Base-by-base conservation (phyloP, 805 yeast species). In the Suhomyces pyralidae region DNA sequence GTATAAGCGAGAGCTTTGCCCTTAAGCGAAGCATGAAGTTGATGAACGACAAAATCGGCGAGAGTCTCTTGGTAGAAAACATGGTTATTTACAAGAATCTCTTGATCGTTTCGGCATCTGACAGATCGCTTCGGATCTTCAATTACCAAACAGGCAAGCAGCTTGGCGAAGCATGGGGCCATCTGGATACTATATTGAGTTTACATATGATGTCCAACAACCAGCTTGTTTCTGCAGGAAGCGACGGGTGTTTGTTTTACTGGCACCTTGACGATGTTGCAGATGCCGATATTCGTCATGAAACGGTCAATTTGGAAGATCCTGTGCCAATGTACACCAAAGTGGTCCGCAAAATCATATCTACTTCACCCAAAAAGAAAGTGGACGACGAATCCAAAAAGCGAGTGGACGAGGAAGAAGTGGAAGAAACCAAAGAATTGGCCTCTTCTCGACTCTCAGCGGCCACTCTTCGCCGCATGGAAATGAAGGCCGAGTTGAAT, bases 91-190 rank as follows among this genome's bases (percentile, higher is more conserved):
- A 63, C 8, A 55, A 69, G 2, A 60, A 65, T 7, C 54, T 66
- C 14, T 60, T 81, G 2, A 67, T 74, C 8, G 76, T 76, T 3
- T 68, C 84, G 1, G 74, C 82, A 2, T 64, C 81, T 0, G 91
- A 86, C 62, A 84, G 83, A 61, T 79, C 87, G 25, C 64, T 86
- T 2, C 66, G 88, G 22, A 58, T 74, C 1, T 83, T 79, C 60
- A 72, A 73, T 26, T 78, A 74, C 55, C 51, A 59, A 1, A 71
- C 70, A 7, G 86, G 85, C 1, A 78, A 68, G 48, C 74, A 74
- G 8, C 44, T 82, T 8, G 73, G 81, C 7, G 71, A 78, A 0
- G 79, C 74, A 46, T 86, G 87, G 86, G 92, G 76, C 1, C 77
- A 71, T 47, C 69, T 66, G 69, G 76, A 84, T 40, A 64, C 77